Base-by-base conservation (phyloP, 2,329 filamentous ascomycete species). In the Gnomoniopsis sp. region DNA sequence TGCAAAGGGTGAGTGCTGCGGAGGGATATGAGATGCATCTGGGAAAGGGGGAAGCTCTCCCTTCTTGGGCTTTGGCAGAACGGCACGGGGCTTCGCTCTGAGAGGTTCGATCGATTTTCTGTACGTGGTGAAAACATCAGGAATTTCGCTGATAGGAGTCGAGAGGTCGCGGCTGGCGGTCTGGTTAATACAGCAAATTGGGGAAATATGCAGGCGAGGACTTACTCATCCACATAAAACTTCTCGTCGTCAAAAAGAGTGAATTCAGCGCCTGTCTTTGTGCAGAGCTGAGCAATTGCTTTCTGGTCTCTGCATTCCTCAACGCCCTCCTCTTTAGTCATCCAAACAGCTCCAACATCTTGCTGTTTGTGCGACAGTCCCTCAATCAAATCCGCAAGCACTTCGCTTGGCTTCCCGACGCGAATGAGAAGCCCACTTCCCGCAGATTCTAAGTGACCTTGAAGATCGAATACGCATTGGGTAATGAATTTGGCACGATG, bases 211-310 rank as follows among this genome's bases (percentile, higher is more conserved):
- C 14, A 1, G 6, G 1, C 49, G 3, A 8, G 15, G 23, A 82
- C 88, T 73, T 75, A 93, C 90, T 93, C 88, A 66, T 93, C 87
- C 53, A 93, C 79, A 60, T 87, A 87, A 65, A 90, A 93, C 69
- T 93, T 93, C 71, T 92, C 89, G 65, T 93, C 89, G 0, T 73
- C 71, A 84, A 86, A 92, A 1, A 86, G 59, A 68, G 83, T 82
- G 69, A 91, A 90, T 1, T 84, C 78, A 3, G 86, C 75, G 0
- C 76, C 77, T 3, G 79, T 72, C 14, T 78, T 69, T 22, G 79
- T 72, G 57, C 88, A 86, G 0, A 84, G 68, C 0, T 74, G 68
- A 30, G 78, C 76, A 1, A 90, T 76, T 0, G 74, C 75, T 22
- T 75, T 71, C 65, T 91, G 86, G 55, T 93, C 88, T 4, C 74